Percentiles rank a stretch among this genome's conserved stretches.
Evolutionary conservation across 2,329 filamentous ascomycete species (phyloP).

Genomic region (Penicillium digitatum): DNA sequence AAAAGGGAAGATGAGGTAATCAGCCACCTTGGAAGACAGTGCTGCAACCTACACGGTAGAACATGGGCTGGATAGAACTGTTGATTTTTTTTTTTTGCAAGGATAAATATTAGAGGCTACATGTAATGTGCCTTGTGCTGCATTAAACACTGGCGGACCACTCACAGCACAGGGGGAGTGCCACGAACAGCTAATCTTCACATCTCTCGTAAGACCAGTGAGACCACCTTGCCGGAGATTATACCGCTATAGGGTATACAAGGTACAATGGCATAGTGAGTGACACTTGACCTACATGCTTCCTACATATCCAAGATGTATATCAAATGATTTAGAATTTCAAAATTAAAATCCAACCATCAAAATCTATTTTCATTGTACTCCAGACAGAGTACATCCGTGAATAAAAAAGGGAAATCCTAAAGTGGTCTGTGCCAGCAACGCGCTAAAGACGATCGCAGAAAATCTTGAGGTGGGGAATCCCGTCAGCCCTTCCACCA

Average conservation of each 20-base stretch:
- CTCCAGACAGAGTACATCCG: no score
- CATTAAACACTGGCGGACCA: neutral
- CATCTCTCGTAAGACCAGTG: slow-evolving; percentile 20
- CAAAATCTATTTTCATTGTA: neutral
- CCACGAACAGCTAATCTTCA: slow-evolving; percentile 1
- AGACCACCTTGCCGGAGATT: slow-evolving; percentile 9
- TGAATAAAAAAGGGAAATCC: neutral
- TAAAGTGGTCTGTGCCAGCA: slow-evolving; percentile 19
- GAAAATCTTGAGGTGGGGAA: slow-evolving; percentile 29
- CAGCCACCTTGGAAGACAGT: neutral
- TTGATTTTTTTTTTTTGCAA: neutral
- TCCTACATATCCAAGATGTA: neutral
- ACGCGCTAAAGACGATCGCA: slow-evolving; percentile 25
- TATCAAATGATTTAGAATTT: neutral
- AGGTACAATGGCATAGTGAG: neutral
- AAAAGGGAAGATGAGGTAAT: neutral
- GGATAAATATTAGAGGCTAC: neutral
- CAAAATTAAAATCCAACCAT: neutral
- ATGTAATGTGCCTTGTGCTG: neutral
- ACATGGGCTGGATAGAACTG: neutral
- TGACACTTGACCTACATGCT: neutral
- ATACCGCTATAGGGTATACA: neutral
- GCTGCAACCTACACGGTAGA: slow-evolving; percentile 1
- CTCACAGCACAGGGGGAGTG: neutral
- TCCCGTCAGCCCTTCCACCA: slow-evolving; percentile 15